Percentiles rank a stretch among this genome's conserved stretches.
Evolutionary conservation across 2,329 filamentous ascomycete genomes (phyloP).

Genomic region (Epichloe amarillans): DNA sequence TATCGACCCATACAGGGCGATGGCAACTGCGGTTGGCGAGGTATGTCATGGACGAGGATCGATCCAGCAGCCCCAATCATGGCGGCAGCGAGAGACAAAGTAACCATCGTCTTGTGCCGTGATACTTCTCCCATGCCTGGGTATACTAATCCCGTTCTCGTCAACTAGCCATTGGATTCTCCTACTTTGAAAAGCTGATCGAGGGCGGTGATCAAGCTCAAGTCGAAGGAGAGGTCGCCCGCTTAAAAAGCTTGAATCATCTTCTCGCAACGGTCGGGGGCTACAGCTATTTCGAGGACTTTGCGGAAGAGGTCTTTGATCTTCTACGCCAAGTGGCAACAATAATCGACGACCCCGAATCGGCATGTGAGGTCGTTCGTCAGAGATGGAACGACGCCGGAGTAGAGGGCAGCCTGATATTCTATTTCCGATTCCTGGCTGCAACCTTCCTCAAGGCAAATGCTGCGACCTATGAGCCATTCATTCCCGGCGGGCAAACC

Average conservation of each 20-base stretch:
- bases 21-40: conserved; percentile 96
- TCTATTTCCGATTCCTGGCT: conserved; percentile 71
- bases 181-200: conserved; percentile 80
- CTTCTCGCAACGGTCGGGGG: conserved; percentile 60
- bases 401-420: conserved; percentile 64
- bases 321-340: conserved; percentile 52
- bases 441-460: conserved; percentile 74
- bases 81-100: neutral
- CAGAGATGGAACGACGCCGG: conserved; percentile 61
- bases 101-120: too few species aligned
- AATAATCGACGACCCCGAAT: conserved; percentile 45
- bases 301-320: conserved; percentile 60
- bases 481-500: conserved; percentile 45
- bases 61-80: neutral
- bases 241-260: conserved; percentile 58
- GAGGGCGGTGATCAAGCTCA: conserved; percentile 49
- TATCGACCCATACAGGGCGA: conserved; percentile 83
- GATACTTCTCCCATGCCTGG: neutral
- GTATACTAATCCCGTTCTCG: neutral
- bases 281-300: conserved; percentile 62
- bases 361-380: conserved; percentile 40
- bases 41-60: conserved; percentile 38
- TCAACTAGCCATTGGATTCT: conserved; percentile 68
- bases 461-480: conserved; percentile 54
- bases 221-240: conserved; percentile 56